These are phyloP conservation scores for Rhodotorula babjevae DNA, from an alignment of 768 basidiomycete genomes.

Conservation along the genomic window DNA sequence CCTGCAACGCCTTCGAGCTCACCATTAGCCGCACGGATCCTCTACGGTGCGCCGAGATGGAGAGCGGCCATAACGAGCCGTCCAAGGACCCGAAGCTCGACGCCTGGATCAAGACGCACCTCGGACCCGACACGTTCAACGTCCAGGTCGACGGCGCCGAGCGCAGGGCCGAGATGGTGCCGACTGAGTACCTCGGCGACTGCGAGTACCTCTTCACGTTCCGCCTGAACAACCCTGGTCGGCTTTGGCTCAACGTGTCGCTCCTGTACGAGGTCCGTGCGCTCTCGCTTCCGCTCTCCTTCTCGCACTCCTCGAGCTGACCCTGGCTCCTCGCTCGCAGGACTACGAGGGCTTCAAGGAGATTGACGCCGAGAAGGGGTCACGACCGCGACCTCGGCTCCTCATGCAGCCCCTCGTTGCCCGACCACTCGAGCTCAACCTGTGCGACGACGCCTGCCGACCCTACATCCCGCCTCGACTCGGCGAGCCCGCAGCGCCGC, in stretches of 20 bases:
- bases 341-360: conserved; percentile 13
- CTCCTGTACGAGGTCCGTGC: neutral
- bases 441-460: neutral
- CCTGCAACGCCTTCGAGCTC: conserved; percentile 29
- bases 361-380: neutral
- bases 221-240: conserved; percentile 7
- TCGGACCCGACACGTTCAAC: conserved; percentile 26
- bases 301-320: too few relatives aligned
- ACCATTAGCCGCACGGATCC: neutral
- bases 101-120: neutral
- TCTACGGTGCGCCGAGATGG: neutral
- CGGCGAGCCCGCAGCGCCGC: neutral
- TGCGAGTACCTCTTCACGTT: conserved; percentile 25
- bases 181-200: neutral
- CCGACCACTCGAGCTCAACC: conserved; percentile 8
- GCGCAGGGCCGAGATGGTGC: conserved; percentile 5
- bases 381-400: neutral
- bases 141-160: conserved; percentile 30
- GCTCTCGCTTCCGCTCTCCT: too few relatives aligned
- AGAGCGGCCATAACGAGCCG: neutral
- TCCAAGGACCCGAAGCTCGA: neutral
- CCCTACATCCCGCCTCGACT: conserved; percentile 11
- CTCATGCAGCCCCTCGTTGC: neutral
- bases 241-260: conserved; percentile 12
- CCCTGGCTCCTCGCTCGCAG: neutral